Percentiles rank a stretch among this genome's conserved stretches.
Evolutionary conservation across 2,329 filamentous ascomycete species (phyloP).

Genomic region (Nothophoma quercina): DNA sequence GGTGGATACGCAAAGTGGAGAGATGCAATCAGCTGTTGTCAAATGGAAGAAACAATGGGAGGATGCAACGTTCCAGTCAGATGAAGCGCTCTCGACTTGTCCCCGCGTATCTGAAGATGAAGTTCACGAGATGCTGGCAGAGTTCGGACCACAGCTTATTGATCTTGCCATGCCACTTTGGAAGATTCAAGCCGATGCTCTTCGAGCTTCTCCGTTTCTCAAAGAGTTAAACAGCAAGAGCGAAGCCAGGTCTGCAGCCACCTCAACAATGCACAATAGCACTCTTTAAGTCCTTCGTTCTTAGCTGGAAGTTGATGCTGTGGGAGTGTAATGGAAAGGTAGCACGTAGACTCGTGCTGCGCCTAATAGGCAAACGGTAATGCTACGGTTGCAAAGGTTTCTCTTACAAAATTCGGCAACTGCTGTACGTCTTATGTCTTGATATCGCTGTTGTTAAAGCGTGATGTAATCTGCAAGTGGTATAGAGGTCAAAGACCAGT

Average conservation of each 20-base stretch:
- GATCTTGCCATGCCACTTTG: conserved; percentile 20
- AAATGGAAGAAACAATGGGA: conserved; percentile 20
- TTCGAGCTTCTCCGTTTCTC: conserved; percentile 4
- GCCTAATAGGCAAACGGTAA: background rate
- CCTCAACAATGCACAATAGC: background rate
- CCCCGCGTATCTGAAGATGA: conserved; percentile 12
- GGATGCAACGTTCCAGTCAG: conserved; percentile 11
- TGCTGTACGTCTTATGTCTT: background rate
- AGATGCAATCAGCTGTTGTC: conserved; percentile 49
- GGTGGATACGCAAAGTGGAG: conserved; percentile 42
- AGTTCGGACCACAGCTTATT: conserved; percentile 24
- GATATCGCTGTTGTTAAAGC: background rate
- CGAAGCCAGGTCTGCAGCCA: background rate
- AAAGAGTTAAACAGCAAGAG: background rate
- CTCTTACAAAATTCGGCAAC: background rate
- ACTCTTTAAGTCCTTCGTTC: background rate
- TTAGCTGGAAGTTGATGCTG: background rate
- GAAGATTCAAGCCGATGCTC: conserved; percentile 19
- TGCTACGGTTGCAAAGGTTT: background rate
- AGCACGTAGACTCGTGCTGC: background rate
- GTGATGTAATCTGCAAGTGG: background rate
- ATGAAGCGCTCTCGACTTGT: background rate
- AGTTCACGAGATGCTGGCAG: conserved; percentile 15
- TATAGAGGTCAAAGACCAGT: background rate
- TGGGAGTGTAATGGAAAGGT: background rate